Evolutionary conservation across 306 rosid species (phyloP), one percentile per base, ranked within the genome.

Genomic region (Cicer yamashitae): DNA sequence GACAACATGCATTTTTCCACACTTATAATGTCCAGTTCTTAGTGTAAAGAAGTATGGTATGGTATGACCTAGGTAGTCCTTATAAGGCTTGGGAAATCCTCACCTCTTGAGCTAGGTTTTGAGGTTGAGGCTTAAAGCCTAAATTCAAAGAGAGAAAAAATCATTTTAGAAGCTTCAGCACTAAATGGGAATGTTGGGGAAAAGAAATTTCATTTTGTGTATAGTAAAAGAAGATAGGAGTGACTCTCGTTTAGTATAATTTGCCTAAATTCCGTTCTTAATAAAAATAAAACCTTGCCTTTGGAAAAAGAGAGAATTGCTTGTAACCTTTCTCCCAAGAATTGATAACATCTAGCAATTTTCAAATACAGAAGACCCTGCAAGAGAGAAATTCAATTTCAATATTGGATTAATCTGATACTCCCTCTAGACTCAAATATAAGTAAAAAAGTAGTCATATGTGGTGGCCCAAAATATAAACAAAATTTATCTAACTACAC

Each of bases 281-380:
- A 30, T 62, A 65, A 72, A 76, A 68, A 51, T 52, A 48, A 67
- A 60, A 74, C 59, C 81, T 70, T 84, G 79, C 97, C 97, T 91
- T 86, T 86, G 59, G 81, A 81, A 81, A 85, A 90, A 82, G 70
- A 91, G 56, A 54, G 52, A 82, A 94, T 87, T 38, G 96, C 94
- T 64, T 80, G 87, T 80, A 63, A 78, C 79, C 89, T 86, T 65
- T 86, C 88, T 58, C 85, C 83, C 84, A 87, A 71, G 45, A 79
- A 87, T 64, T 74, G 63, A 77, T 87, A 86, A 82, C 98, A 94
- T 41, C 76, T 82, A 63, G 96, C 97, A 67, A 90, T 84, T 86
- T 86, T 94, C 74, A 87, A 65, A 85, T 67, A 69, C 64, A 90
- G 68, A 79, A 69, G 56, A 58, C 90, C 88, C 97, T 91, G 90